Conservation (phyloP, 805 yeast genomes). For the Candida fluviatilis region DNA sequence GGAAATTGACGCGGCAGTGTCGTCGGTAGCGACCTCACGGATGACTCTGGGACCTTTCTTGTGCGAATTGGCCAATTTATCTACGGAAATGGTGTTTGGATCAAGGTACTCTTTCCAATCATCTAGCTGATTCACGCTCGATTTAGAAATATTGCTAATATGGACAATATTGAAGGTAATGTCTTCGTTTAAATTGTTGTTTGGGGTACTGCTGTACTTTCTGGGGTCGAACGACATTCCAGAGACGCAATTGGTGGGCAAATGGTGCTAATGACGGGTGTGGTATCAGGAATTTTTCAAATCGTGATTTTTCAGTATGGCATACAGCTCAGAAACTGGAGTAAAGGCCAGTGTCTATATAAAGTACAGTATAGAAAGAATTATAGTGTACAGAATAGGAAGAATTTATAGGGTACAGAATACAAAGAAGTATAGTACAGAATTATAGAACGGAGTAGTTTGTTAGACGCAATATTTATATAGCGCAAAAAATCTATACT, state of each 20-base stretch:
- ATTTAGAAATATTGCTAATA: constrained; percentile 49
- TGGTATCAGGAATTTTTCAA: too few species aligned
- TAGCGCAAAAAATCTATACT: too few species aligned
- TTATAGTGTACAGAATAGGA: too few species aligned
- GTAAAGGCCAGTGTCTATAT: too few species aligned
- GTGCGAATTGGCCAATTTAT: constrained; percentile 37
- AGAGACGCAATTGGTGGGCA: neutral
- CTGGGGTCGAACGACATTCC: constrained; percentile 8
- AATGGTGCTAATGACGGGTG: too few species aligned
- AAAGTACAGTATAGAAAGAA: too few species aligned
- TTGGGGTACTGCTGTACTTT: constrained; percentile 5
- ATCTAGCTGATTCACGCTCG: constrained; percentile 53
- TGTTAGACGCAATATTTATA: too few species aligned
- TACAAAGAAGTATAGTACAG: too few species aligned
- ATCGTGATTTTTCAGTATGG: too few species aligned
- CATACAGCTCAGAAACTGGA: too few species aligned
- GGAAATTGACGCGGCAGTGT: neutral
- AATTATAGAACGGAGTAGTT: too few species aligned
- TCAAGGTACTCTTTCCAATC: constrained; percentile 49
- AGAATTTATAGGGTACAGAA: too few species aligned
- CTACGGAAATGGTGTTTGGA: constrained; percentile 57
- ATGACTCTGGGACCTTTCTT: constrained; percentile 30
- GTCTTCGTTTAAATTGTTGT: constrained; percentile 5
- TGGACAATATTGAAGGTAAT: constrained; percentile 53
- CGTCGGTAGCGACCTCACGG: constrained; percentile 48